phyloP scores from a whole-genome alignment of 148 eudicot species.

The Rhododendron williamsianum region DNA sequence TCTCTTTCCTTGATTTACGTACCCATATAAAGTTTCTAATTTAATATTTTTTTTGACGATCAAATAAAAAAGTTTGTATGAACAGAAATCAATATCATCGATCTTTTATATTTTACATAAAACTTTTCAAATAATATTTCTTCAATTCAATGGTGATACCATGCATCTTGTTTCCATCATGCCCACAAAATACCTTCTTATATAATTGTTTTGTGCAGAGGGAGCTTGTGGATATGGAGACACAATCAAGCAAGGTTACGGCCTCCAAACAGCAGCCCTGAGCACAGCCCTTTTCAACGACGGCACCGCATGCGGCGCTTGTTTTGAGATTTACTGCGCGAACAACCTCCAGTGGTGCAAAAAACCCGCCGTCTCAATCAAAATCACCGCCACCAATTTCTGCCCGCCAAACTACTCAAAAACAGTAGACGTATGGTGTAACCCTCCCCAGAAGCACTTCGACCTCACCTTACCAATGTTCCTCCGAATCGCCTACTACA shows the following conservation, averaged over 20 bases:
- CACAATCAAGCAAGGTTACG: constrained; percentile 18
- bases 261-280: constrained; percentile 30
- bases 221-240: constrained; percentile 58
- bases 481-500: constrained; percentile 26
- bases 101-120: neutral
- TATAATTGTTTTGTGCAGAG: constrained; percentile 19
- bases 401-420: constrained; percentile 39
- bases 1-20: too few species aligned
- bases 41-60: too few species aligned
- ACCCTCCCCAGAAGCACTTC: constrained; percentile 30
- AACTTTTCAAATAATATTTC: neutral
- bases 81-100: neutral
- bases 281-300: constrained; percentile 54
- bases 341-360: constrained; percentile 32
- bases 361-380: constrained; percentile 5
- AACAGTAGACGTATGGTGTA: constrained; percentile 32
- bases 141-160: neutral
- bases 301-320: constrained; percentile 40
- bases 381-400: constrained; percentile 6
- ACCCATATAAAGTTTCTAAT: too few species aligned
- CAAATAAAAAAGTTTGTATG: too few species aligned
- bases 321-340: constrained; percentile 36
- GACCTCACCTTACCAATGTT: constrained; percentile 46
- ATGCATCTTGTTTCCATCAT: neutral
- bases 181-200: neutral